Evolutionary conservation across 2,329 filamentous ascomycete species (phyloP), one percentile per base, ranked within the genome.

Genomic region (Alternaria sp.): DNA sequence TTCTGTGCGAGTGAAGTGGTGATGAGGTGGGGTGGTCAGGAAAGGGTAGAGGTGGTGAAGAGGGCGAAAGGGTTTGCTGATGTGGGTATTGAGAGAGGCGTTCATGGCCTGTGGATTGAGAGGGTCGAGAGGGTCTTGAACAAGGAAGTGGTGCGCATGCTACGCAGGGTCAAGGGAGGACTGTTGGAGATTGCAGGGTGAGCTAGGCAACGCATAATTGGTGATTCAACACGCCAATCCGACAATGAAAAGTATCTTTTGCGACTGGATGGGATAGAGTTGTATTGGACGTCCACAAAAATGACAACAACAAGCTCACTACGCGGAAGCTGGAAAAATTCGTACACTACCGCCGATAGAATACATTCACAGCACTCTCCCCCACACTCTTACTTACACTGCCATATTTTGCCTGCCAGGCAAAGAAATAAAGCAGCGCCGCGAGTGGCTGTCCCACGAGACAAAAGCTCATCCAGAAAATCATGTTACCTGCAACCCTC

Each of bases 361-460:
- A 73, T 28, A 76, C 56, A 44, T 70, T 63, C 28, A 72, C 69
- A 46, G 62, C 62, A 45, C 71, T 77, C 19, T 72, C 68, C 21
- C 71, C 66, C 5, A 71, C 70, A 61, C 74, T 69, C 60, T 74
- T 77, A 11, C 83, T 92, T 21, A 94, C 90, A 73, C 90, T 93
- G 12, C 96, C 96, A 77, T 97, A 97, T 83, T 98, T 98, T 59
- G 93, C 93, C 82, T 98, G 95, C 95, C 96, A 99, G 1, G 94
- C 94, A 78, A 98, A 98, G 80, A 97, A 99, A 80, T 99, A 99
- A 78, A 97, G 85, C 64, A 99, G 83, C 0, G 93, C 94, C 1
- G 93, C 96, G 71, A 98, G 87, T 0, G 96, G 96, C 83, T 99
- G 96, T 4, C 96, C 96, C 12, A 99, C 91, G 3, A 98, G 88